A percentile compares a stretch with the other conserved stretches of the same genome.
These are phyloP conservation scores for Clonostachys byssicola DNA, from an alignment of 2,329 filamentous ascomycete genomes.

Conservation along the genomic window DNA sequence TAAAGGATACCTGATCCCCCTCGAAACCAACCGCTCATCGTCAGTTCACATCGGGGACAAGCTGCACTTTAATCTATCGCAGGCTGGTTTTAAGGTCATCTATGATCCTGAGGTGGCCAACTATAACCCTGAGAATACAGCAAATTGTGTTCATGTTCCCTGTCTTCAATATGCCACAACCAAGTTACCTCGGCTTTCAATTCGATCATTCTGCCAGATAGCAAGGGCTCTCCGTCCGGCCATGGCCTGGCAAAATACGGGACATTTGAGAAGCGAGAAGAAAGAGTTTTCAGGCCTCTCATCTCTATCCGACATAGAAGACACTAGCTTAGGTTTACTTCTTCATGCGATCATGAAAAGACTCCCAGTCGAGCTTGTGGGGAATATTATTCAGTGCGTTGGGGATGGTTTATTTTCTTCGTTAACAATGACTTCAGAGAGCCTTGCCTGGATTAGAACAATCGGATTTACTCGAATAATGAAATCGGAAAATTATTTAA, in stretches of 20 bases:
- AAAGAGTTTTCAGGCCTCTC: background rate
- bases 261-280: background rate
- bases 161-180: background rate
- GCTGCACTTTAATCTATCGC: background rate
- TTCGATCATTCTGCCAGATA: background rate
- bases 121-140: background rate
- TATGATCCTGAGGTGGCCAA: background rate
- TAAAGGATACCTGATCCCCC: too few relatives aligned
- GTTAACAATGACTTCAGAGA: background rate
- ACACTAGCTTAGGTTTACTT: background rate
- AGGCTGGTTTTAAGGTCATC: background rate
- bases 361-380: background rate
- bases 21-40: background rate
- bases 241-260: background rate
- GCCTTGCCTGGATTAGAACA: background rate
- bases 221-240: background rate
- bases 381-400: background rate
- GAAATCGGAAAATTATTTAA: background rate
- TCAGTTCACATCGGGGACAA: background rate
- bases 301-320: background rate
- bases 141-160: background rate
- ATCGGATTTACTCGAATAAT: background rate
- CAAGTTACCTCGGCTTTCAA: background rate
- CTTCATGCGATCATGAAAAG: background rate
- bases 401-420: background rate